A percentile compares a stretch with the other conserved stretches of the same genome.
Conservation (phyloP, 441 rosid genomes). For the Kokia cookei region DNA sequence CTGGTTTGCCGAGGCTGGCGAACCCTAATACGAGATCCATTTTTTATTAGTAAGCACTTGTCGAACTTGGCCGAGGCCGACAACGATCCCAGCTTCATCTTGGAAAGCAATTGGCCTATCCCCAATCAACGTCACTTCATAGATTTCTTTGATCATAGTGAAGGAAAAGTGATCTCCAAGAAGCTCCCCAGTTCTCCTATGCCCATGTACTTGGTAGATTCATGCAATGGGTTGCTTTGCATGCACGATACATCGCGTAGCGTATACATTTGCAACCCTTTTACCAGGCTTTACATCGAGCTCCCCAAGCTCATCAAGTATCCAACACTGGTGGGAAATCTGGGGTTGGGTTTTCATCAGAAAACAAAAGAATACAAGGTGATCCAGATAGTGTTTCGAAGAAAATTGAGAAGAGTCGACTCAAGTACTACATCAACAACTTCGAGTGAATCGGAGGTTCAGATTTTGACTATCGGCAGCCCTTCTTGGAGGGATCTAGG, state of each 20-base stretch:
- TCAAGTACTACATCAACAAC: background rate
- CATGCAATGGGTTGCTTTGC: constrained; percentile 69
- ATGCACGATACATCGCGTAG: constrained; percentile 49
- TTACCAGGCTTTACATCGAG: constrained; percentile 39
- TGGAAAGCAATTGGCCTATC: constrained; percentile 60
- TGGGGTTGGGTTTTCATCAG: constrained; percentile 65
- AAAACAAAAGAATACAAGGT: constrained; percentile 47
- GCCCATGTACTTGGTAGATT: constrained; percentile 52
- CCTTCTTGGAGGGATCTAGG: constrained; percentile 59
- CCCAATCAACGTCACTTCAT: background rate
- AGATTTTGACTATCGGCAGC: constrained; percentile 49
- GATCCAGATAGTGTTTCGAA: constrained; percentile 57
- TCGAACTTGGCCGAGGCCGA: constrained; percentile 9
- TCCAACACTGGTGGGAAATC: constrained; percentile 49
- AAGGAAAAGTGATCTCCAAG: constrained; percentile 29
- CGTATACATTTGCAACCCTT: constrained; percentile 59
- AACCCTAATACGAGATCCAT: constrained; percentile 37
- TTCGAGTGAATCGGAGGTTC: constrained; percentile 52
- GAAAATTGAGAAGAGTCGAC: constrained; percentile 33
- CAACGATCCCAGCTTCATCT: constrained; percentile 50
- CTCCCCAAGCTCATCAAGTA: constrained; percentile 51
- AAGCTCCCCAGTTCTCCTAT: constrained; percentile 8
- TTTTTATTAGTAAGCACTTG: constrained; percentile 24
- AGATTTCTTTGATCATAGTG: constrained; percentile 20
- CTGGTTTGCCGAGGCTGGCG: constrained; percentile 63